A percentile compares a stretch with the other conserved stretches of the same genome.
Evolutionary conservation across 805 yeast species (phyloP).

Genomic region (Saturnispora diversa): DNA sequence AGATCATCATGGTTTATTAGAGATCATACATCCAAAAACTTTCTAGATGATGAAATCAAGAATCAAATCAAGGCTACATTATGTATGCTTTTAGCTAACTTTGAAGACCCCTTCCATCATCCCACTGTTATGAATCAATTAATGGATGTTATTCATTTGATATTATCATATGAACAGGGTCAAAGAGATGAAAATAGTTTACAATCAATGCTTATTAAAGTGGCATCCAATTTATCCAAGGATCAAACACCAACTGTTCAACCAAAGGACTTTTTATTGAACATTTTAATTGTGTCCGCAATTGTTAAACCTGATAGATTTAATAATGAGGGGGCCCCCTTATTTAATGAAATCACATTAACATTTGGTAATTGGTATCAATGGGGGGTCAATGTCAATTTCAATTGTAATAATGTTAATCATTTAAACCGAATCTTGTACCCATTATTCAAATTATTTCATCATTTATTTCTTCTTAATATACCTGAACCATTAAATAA

Average conservation of each 20-base stretch:
- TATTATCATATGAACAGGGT: constrained; percentile 4
- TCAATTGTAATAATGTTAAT: background rate
- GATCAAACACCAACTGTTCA: background rate
- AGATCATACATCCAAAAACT: constrained; percentile 26
- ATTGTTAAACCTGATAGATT: constrained; percentile 66
- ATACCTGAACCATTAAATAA: constrained; percentile 6
- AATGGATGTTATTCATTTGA: constrained; percentile 42
- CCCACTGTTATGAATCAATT: constrained; percentile 44
- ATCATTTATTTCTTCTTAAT: constrained; percentile 3
- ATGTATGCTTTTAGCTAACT: background rate
- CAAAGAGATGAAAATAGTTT: background rate
- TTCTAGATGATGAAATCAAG: constrained; percentile 42
- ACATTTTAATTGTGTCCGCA: constrained; percentile 56
- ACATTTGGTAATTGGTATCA: constrained; percentile 5
- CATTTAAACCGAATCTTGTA: constrained; percentile 1
- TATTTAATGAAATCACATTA: constrained; percentile 16
- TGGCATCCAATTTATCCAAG: background rate
- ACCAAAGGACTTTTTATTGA: constrained; percentile 6
- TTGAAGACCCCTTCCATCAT: constrained; percentile 26
- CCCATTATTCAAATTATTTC: constrained; percentile 3
- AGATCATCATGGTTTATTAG: constrained; percentile 51
- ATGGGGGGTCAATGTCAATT: constrained; percentile 3
- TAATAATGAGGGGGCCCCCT: constrained; percentile 54
- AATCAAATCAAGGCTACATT: constrained; percentile 40
- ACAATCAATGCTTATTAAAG: constrained; percentile 1